phyloP scores from a whole-genome alignment of 495 filamentous ascomycete genomes.

The Xylaria bambusicola region DNA sequence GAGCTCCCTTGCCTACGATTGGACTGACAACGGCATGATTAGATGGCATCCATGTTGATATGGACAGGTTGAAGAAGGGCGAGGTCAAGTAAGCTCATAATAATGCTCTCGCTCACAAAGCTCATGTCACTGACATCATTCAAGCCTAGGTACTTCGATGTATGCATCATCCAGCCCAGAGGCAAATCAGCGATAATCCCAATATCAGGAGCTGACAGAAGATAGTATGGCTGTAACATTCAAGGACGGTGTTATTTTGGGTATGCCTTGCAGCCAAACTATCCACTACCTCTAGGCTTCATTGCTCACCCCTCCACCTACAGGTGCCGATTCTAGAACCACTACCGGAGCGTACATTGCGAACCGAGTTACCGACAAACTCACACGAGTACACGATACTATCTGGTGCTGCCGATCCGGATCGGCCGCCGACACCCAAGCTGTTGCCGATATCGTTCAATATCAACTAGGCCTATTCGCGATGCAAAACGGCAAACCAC shows the following conservation, averaged over 20 bases:
- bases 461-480: conserved; percentile 94
- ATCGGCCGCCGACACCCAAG: conserved; percentile 96
- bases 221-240: conserved; percentile 90
- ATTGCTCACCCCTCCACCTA: conserved; percentile 21
- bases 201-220: conserved; percentile 32
- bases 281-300: neutral
- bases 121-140: conserved; percentile 34
- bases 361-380: conserved; percentile 98
- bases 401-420: conserved; percentile 99
- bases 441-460: conserved; percentile 94
- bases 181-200: conserved; percentile 3
- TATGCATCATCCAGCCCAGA: conserved; percentile 51
- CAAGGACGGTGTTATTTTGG: conserved; percentile 93
- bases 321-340: conserved; percentile 91
- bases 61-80: conserved; percentile 90
- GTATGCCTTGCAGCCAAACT: conserved; percentile 40
- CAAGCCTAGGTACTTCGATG: conserved; percentile 95
- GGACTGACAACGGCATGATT: conserved; percentile 19
- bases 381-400: conserved; percentile 96
- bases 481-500: conserved; percentile 80
- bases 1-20: conserved; percentile 18
- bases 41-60: conserved; percentile 99
- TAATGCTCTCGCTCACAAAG: conserved; percentile 2
- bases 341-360: conserved; percentile 99
- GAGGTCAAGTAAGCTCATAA: conserved; percentile 71